Base-by-base conservation (phyloP, 148 eudicot species). In the Chenopodium album region DNA sequence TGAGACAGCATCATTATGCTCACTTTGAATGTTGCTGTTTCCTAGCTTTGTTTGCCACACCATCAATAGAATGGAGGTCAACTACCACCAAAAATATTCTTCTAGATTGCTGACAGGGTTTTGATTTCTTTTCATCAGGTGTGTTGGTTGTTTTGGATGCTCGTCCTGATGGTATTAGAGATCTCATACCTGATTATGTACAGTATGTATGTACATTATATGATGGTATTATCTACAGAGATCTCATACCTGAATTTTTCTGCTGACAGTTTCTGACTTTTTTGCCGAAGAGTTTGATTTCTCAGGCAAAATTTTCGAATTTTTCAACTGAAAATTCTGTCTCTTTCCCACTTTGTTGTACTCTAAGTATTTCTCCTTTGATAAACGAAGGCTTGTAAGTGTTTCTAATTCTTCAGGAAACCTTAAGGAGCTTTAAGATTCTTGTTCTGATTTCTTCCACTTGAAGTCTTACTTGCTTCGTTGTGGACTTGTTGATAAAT, bases 101-200 rank as follows among this genome's bases (percentile, higher is more conserved):
- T 20, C 47, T 16, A 34, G 56, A 76, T 80, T 28, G 0, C 71
- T 79, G 66, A 76, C 67, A 17, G 3, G 26, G 10, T 41, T 62
- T 78, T 66, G 13, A 11, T 76, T 78, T 80, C 50, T 81, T 87
- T 28, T 80, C 74, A 73, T 73, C 83, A 96, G 99, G 99, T 79
- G 98, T 94, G 71, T 86, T 97, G 73, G 99, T 97, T 59, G 91
- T 91, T 78, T 83, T 97, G 86, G 98, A 97, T 89, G 98, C 99
- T 56, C 88, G 60, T 89, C 99, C 98, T 34, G 92, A 41, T 4
- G 98, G 99, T 80, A 94, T 97, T 86, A 87, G 87, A 77, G 99
- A 94, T 87, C 90, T 97, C 80, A 89, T 94, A 74, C 99, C 99
- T 34, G 90, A 89, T 34, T 94, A 97, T 81, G 99, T 91, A 60